Conservation (phyloP, 805 yeast genomes). For the Metschnikowia shivogae region DNA sequence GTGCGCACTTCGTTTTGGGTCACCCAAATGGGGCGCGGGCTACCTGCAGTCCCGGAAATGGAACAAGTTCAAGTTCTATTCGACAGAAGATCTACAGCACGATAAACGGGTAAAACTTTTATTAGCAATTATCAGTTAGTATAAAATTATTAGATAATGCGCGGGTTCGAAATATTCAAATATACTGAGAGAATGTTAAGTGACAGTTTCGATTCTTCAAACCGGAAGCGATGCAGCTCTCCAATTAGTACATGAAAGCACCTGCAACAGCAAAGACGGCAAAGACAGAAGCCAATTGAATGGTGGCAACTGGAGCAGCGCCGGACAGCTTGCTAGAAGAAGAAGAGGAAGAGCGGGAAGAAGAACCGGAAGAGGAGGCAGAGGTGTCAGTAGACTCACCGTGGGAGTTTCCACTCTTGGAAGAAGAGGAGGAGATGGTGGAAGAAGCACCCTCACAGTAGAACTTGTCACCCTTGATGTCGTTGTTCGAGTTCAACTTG, state of each 20-base stretch:
- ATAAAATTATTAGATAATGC: conserved; percentile 1
- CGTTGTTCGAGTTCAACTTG: conserved; percentile 68
- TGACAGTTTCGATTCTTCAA: not conserved
- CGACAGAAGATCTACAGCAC: not conserved
- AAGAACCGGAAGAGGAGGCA: conserved; percentile 23
- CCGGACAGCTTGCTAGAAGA: conserved; percentile 22
- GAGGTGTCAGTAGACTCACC: conserved; percentile 25
- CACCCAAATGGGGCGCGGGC: not conserved
- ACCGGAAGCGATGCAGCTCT: not conserved
- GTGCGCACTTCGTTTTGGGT: conserved; percentile 1
- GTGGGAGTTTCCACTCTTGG: conserved; percentile 30
- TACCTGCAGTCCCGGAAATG: not conserved
- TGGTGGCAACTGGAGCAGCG: conserved; percentile 23
- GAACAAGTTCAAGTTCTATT: not conserved
- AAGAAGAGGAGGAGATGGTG: conserved; percentile 41
- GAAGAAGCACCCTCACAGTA: conserved; percentile 49
- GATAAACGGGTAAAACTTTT: not conserved
- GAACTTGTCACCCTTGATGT: conserved; percentile 86
- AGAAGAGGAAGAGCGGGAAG: conserved; percentile 20
- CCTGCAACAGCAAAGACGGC: conserved; percentile 37
- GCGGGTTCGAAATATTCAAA: conserved; percentile 5
- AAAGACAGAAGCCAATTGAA: conserved; percentile 26
- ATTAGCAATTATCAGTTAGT: not conserved
- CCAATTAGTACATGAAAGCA: conserved; percentile 29
- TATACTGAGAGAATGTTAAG: conserved; percentile 5